Evolutionary conservation across 1,139 yeast species (phyloP).

Genomic region (Sugiyamaella novakii): DNA sequence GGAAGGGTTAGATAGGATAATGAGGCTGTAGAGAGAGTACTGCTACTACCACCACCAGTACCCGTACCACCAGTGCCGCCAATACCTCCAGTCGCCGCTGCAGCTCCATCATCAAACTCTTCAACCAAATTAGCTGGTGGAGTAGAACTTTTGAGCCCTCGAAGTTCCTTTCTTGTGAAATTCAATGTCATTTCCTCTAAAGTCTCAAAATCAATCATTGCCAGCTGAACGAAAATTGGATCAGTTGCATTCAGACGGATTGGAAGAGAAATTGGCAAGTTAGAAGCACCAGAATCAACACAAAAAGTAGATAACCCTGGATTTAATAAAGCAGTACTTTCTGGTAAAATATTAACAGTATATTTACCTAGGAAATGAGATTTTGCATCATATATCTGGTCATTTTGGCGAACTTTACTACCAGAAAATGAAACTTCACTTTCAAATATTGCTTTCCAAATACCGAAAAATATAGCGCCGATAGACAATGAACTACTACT

Average conservation of each 20-base stretch:
- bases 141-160: slow-evolving; percentile 33
- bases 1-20: slow-evolving; percentile 56
- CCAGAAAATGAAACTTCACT: slow-evolving; percentile 76
- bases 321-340: slow-evolving; percentile 81
- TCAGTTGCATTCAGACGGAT: slow-evolving; percentile 81
- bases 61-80: slow-evolving; percentile 9
- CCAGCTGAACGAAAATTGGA: slow-evolving; percentile 67
- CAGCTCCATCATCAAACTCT: slow-evolving; percentile 3
- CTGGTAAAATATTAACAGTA: slow-evolving; percentile 87
- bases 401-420: slow-evolving; percentile 43
- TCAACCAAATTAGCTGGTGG: slow-evolving; percentile 14
- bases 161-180: slow-evolving; percentile 59
- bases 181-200: slow-evolving; percentile 53
- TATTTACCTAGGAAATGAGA: slow-evolving; percentile 82
- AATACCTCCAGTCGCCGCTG: too few species aligned
- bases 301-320: slow-evolving; percentile 73
- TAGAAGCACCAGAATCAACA: slow-evolving; percentile 48
- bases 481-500: slow-evolving; percentile 50
- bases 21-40: background rate
- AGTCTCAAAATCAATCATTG: slow-evolving; percentile 60
- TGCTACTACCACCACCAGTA: slow-evolving; percentile 2
- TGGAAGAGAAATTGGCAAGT: slow-evolving; percentile 54
- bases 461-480: slow-evolving; percentile 49
- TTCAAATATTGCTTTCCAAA: slow-evolving; percentile 53
- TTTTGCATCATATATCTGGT: slow-evolving; percentile 56